A percentile compares a stretch with the other conserved stretches of the same genome.
phyloP scores from a whole-genome alignment of 1,284 basidiomycete genomes.

The Neolentinus lepideus region DNA sequence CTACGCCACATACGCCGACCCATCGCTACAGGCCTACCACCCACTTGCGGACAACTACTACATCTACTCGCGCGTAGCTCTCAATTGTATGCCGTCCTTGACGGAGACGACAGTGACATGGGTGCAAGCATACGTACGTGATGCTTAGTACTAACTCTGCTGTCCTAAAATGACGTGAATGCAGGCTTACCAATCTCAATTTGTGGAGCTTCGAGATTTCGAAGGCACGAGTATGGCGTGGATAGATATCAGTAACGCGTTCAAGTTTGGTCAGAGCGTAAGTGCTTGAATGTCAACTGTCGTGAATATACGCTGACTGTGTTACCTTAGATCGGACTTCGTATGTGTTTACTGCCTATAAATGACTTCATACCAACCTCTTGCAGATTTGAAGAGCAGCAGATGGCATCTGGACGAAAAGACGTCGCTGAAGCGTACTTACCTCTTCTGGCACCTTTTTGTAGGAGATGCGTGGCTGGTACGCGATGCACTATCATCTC shows the following conservation, averaged over 20 bases:
- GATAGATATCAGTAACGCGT: slow-evolving; percentile 48
- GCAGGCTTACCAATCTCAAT: slow-evolving; percentile 53
- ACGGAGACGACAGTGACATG: slow-evolving; percentile 41
- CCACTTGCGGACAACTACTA: slow-evolving; percentile 53
- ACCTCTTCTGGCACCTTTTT: slow-evolving; percentile 62
- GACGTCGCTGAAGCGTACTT: slow-evolving; percentile 38
- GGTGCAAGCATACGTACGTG: slow-evolving; percentile 44
- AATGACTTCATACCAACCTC: background rate
- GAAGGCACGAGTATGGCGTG: slow-evolving; percentile 44
- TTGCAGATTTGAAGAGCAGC: slow-evolving; percentile 52
- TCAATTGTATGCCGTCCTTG: slow-evolving; percentile 38
- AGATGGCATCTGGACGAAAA: slow-evolving; percentile 48
- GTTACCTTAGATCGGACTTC: slow-evolving; percentile 53
- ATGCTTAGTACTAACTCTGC: background rate
- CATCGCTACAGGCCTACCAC: slow-evolving; percentile 27
- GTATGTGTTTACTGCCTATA: slow-evolving; percentile 31
- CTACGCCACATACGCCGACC: slow-evolving; percentile 39
- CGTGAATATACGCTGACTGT: background rate
- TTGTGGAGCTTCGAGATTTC: slow-evolving; percentile 49
- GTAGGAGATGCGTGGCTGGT: slow-evolving; percentile 51
- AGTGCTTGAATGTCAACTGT: slow-evolving; percentile 14
- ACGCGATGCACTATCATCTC: slow-evolving; percentile 13
- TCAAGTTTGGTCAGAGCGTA: slow-evolving; percentile 51
- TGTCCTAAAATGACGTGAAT: background rate
- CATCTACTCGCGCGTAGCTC: slow-evolving; percentile 41